These are phyloP conservation scores for Ustilago cynodontis DNA, from an alignment of 1,284 basidiomycete genomes.

Conservation along the genomic window DNA sequence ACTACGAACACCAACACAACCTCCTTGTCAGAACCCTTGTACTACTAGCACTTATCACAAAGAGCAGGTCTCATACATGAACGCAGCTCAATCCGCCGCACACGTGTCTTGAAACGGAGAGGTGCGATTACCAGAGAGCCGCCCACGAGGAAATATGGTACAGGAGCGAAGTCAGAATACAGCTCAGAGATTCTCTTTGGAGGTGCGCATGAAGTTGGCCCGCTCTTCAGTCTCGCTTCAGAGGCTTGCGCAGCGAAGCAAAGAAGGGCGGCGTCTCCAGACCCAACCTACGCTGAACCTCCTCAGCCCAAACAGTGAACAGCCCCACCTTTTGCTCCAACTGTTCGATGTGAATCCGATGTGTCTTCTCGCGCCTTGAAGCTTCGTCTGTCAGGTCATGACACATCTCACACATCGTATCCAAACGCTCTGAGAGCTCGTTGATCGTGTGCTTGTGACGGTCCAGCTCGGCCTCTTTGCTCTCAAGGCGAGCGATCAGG, in stretches of 20 bases:
- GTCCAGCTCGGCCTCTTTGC: constrained; percentile 23
- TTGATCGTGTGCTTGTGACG: constrained; percentile 15
- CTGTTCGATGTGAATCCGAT: constrained; percentile 39
- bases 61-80: not conserved
- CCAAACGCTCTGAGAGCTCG: constrained; percentile 36
- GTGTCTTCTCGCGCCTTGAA: constrained; percentile 32
- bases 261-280: constrained; percentile 44
- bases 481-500: constrained; percentile 14
- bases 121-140: not conserved
- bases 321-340: constrained; percentile 46
- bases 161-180: not conserved
- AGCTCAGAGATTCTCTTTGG: not conserved
- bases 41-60: not conserved
- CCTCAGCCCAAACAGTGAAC: constrained; percentile 48
- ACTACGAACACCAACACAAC: not conserved
- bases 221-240: constrained; percentile 24
- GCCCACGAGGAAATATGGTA: not conserved
- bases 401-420: constrained; percentile 38
- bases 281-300: constrained; percentile 40
- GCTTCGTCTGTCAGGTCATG: constrained; percentile 45
- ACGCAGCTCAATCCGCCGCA: not conserved
- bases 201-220: not conserved
- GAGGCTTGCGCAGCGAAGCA: constrained; percentile 42
- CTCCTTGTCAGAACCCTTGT: not conserved
- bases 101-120: not conserved